Evolutionary conservation across 306 rosid genomes (phyloP).

Genomic region (Acmispon strigosus): DNA sequence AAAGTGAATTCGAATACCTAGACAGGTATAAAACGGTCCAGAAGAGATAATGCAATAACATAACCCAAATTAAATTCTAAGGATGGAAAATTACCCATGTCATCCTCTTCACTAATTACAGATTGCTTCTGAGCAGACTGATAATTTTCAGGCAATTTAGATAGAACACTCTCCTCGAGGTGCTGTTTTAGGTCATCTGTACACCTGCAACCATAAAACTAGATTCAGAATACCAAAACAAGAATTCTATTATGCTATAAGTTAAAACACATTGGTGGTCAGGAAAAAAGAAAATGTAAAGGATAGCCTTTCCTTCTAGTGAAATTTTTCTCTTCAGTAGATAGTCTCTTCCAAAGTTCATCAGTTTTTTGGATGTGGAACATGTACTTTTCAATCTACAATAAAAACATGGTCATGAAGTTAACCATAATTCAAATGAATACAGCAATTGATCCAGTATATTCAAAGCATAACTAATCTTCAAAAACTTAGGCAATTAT

Average conservation of each 20-base stretch:
- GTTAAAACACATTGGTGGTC: not conserved
- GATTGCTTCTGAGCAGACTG: slow-evolving; percentile 67
- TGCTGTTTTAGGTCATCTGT: slow-evolving; percentile 58
- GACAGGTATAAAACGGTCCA: not conserved
- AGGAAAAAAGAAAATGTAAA: not conserved
- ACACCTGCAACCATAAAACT: slow-evolving; percentile 50
- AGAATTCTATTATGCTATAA: not conserved
- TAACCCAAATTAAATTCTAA: slow-evolving; percentile 13
- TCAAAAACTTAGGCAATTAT: slow-evolving; percentile 2
- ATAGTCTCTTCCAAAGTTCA: slow-evolving; percentile 61
- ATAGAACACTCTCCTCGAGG: slow-evolving; percentile 65
- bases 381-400: slow-evolving; percentile 80
- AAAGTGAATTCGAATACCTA: slow-evolving; percentile 5
- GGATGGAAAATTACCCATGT: slow-evolving; percentile 61
- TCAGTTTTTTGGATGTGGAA: slow-evolving; percentile 56
- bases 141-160: slow-evolving; percentile 69
- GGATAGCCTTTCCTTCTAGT: slow-evolving; percentile 42
- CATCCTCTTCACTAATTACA: slow-evolving; percentile 70
- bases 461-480: not conserved
- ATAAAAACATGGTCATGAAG: not conserved
- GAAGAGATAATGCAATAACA: not conserved
- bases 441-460: not conserved
- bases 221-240: slow-evolving; percentile 20
- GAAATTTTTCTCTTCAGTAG: slow-evolving; percentile 60
- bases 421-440: slow-evolving; percentile 1